These are phyloP conservation scores for Leucoagaricus sp. DNA, from an alignment of 1,284 basidiomycete genomes.

Conservation along the genomic window DNA sequence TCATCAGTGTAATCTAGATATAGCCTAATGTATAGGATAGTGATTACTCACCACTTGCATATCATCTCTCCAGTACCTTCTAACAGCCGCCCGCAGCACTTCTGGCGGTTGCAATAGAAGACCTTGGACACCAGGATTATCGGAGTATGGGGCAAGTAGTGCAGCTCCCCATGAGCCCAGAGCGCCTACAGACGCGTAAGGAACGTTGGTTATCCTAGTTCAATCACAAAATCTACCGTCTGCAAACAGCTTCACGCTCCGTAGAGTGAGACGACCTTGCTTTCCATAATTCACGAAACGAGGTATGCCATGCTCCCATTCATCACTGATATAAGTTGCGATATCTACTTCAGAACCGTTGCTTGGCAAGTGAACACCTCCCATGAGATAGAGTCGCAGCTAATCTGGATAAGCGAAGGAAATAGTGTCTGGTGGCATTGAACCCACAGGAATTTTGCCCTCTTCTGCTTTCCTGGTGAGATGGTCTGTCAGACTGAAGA, in stretches of 20 bases:
- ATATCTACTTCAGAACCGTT: constrained; percentile 1
- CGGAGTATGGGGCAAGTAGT: constrained; percentile 82
- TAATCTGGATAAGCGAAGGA: constrained; percentile 26
- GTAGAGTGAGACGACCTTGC: constrained; percentile 66
- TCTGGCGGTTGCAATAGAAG: constrained; percentile 64
- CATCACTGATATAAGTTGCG: constrained; percentile 2
- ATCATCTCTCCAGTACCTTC: constrained; percentile 64
- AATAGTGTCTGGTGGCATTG: neutral
- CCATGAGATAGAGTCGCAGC: constrained; percentile 83
- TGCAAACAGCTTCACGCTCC: constrained; percentile 81
- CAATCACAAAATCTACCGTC: constrained; percentile 51
- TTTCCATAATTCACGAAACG: constrained; percentile 63
- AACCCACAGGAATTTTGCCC: constrained; percentile 63
- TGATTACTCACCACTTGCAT: constrained; percentile 68
- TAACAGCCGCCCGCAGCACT: constrained; percentile 55
- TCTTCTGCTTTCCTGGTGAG: constrained; percentile 55
- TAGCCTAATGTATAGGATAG: neutral
- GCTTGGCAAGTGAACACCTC: constrained; percentile 31
- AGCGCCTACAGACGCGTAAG: constrained; percentile 52
- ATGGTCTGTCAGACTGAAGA: neutral
- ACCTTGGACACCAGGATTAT: constrained; percentile 71
- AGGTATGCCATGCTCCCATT: constrained; percentile 68
- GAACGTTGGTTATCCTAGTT: neutral
- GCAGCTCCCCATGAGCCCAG: constrained; percentile 93
- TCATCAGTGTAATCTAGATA: neutral